Base-by-base conservation (phyloP, 2,329 filamentous ascomycete genomes). In the Amesomyces nigricolor region DNA sequence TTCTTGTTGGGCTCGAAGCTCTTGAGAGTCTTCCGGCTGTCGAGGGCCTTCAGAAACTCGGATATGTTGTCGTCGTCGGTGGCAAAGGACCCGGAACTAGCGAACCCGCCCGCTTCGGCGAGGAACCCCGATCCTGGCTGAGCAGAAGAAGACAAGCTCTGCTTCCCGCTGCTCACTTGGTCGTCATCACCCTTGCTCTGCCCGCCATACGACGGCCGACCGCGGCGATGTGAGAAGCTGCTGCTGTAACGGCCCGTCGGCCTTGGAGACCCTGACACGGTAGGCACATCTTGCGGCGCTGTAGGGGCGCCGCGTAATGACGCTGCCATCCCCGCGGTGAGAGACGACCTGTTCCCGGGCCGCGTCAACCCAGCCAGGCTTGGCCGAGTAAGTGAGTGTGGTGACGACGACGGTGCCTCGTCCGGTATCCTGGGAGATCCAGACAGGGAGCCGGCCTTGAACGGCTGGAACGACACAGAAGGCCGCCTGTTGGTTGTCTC, bases 361-460 rank as follows among this genome's bases (percentile, higher is more conserved):
- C 85, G 82, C 2, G 80, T 73, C 37, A 82, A 70, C 10, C 74
- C 73, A 54, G 73, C 75, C 17, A 79, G 67, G 4, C 75, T 75
- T 2, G 73, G 70, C 26, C 79, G 75, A 19, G 73, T 71, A 8
- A 78, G 65, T 0, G 80, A 82, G 44, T 77, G 75, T 2, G 81
- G 79, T 3, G 83, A 86, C 32, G 77, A 73, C 13, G 81, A 78
- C 1, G 75, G 67, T 47, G 82, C 80, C 13, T 72, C 68, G 11
- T 82, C 79, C 2, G 71, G 67, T 6, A 74, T 68, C 30, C 78
- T 74, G 0, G 91, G 92, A 4, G 91, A 96, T 4, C 88, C 90
- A 2, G 91, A 95, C n/a, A 97, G 76, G 1, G 92, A 95, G 10
- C 92, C 92, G 13, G 91, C 89, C 71, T 99, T 99, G 76, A 99